phyloP scores from a whole-genome alignment of 2,329 filamentous ascomycete species.

The Geosmithia flava region DNA sequence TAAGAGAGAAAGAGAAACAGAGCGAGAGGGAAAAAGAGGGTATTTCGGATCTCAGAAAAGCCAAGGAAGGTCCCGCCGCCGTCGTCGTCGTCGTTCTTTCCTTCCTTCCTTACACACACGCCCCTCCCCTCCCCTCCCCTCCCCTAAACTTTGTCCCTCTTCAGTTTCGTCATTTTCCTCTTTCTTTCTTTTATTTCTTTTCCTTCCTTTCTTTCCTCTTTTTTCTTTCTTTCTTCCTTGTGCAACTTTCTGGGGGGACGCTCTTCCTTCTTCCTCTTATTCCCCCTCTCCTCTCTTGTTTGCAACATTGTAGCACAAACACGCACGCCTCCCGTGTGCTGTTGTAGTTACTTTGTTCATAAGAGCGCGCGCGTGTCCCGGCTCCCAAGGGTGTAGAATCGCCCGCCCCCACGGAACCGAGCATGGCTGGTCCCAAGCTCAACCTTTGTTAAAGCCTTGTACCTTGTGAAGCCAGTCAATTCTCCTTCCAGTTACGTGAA shows the following conservation, averaged over 20 bases:
- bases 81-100: neutral
- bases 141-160: neutral
- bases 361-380: neutral
- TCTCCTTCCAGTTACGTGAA: neutral
- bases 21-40: neutral
- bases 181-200: neutral
- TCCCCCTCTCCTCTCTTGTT: slow-evolving; percentile 1
- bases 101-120: neutral
- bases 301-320: neutral
- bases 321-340: neutral
- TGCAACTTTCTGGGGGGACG: neutral
- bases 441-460: neutral
- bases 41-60: neutral
- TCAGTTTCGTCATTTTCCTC: neutral
- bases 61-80: neutral
- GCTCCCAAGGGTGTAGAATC: neutral
- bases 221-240: neutral
- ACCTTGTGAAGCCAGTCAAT: neutral
- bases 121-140: neutral
- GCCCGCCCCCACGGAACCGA: neutral
- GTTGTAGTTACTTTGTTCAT: neutral
- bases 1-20: neutral
- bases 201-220: neutral
- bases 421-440: neutral
- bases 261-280: slow-evolving; percentile 3